These are phyloP conservation scores for Starmerella roubikii DNA, from an alignment of 805 yeast species.

Conservation along the genomic window DNA sequence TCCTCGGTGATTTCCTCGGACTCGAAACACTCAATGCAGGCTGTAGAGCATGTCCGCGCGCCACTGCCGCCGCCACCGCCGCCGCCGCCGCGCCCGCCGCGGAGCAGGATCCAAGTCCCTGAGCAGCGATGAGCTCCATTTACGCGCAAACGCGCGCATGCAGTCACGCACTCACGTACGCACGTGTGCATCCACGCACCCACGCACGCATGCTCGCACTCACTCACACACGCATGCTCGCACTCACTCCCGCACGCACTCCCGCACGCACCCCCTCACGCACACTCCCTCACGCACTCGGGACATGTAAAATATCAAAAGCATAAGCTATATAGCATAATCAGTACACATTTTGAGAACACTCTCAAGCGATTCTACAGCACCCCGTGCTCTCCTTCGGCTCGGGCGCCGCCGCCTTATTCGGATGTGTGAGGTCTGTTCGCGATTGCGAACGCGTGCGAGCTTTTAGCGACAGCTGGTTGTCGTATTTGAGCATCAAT, in stretches of 20 bases:
- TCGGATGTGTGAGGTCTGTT: neutral
- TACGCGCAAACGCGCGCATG: too few relatives aligned
- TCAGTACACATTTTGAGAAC: too few relatives aligned
- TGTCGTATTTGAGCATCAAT: slow-evolving; percentile 21
- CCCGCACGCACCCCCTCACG: too few relatives aligned
- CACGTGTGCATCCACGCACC: too few relatives aligned
- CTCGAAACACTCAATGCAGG: slow-evolving; percentile 6
- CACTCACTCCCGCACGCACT: too few relatives aligned
- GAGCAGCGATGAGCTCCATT: too few relatives aligned
- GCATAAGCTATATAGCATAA: neutral
- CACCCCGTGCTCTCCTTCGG: slow-evolving; percentile 9
- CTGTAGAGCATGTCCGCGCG: slow-evolving; percentile 10
- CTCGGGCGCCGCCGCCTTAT: slow-evolving; percentile 1
- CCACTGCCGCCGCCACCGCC: slow-evolving; percentile 11
- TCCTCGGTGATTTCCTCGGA: slow-evolving; percentile 4
- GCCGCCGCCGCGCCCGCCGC: neutral
- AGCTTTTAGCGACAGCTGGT: slow-evolving; percentile 11
- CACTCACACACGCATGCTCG: too few relatives aligned
- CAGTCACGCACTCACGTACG: too few relatives aligned
- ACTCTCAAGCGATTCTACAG: slow-evolving; percentile 10
- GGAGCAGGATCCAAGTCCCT: too few relatives aligned
- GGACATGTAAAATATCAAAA: neutral
- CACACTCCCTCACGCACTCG: too few relatives aligned
- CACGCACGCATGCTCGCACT: too few relatives aligned
- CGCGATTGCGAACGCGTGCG: slow-evolving; percentile 11